Evolutionary conservation across 345 rosid species (phyloP), one percentile per base, ranked within the genome.

Genomic region (Fremontodendron californicum): DNA sequence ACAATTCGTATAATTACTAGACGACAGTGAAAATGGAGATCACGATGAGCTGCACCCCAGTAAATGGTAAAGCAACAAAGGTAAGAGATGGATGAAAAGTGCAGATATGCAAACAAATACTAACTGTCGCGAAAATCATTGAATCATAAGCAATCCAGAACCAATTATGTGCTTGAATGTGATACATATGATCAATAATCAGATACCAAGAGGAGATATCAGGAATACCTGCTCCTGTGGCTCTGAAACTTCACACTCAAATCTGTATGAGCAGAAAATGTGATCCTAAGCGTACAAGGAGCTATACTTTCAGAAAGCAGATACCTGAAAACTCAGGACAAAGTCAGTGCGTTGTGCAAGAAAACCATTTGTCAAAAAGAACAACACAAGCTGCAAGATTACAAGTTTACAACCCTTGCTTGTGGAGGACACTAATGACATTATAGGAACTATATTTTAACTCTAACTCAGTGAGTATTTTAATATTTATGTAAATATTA

Each of bases 171-270:
- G 13, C 49, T 37, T 37, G 37, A 15, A 46, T 23, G n/a, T 46
- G 60, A 29, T 8, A 29, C 18, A 67, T 12, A 66, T 31, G 18
- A 77, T 37, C 69, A 71, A 18, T 11, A 51, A 43, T 45, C 7
- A 75, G 51, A 46, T 35, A 46, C 18, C 4, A 67, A 78, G 58
- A 43, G 43, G 1, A 69, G 45, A 15, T 12, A 40, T 25, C 43
- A 25, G 21, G n/a, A 63, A 65, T 87, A 96, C 99, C 99, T 92
- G 91, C 99, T 96, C 31, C 97, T 87, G 78, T 93, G 98, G 79
- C 93, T 89, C 87, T 96, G 99, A 81, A 96, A 93, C 82, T 93
- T 96, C 81, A 96, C n/a, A n/a, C n/a, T n/a, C n/a, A n/a, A n/a
- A n/a, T n/a, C n/a, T n/a, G n/a, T n/a, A n/a, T n/a, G n/a, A 65